Evolutionary conservation across 2,329 filamentous ascomycete genomes (phyloP).

Genomic region (Exophiala bonariae): DNA sequence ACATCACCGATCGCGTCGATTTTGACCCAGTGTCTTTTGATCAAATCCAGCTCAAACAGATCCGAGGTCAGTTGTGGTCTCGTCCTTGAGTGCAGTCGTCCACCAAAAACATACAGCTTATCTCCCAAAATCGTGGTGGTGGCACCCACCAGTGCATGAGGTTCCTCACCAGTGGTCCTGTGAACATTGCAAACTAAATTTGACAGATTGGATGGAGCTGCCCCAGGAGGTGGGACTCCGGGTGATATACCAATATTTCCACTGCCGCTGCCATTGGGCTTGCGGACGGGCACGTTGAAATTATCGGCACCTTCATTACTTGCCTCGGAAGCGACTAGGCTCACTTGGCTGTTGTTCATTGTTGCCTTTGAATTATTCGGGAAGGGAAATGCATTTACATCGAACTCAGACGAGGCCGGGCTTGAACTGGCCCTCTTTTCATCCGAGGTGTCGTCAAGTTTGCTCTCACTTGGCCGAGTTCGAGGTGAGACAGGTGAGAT

Average conservation of each 20-base stretch:
- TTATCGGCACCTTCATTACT: conserved; percentile 23
- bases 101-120: conserved; percentile 95
- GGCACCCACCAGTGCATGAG: conserved; percentile 86
- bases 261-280: conserved; percentile 4
- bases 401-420: conserved; percentile 4
- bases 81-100: conserved; percentile 79
- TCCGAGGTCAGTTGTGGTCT: conserved; percentile 84
- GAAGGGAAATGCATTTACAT: conserved; percentile 1
- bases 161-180: conserved; percentile 86
- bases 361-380: conserved; percentile 1
- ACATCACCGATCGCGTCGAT: conserved; percentile 80
- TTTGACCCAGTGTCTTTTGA: conserved; percentile 90
- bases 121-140: conserved; percentile 94
- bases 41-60: conserved; percentile 89
- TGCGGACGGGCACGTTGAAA: conserved; percentile 7
- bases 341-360: conserved; percentile 30
- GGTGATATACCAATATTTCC: conserved; percentile 22
- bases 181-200: conserved; percentile 69
- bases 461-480: background rate
- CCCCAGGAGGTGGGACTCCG: conserved; percentile 16
- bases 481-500: conserved; percentile 19
- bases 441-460: conserved; percentile 11
- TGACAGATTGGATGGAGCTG: conserved; percentile 61
- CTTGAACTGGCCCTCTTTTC: conserved; percentile 5
- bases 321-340: conserved; percentile 27